These are phyloP conservation scores for Magnolia kwangsiensis DNA, from an alignment of 164 flowering plant species.

Conservation along the genomic window DNA sequence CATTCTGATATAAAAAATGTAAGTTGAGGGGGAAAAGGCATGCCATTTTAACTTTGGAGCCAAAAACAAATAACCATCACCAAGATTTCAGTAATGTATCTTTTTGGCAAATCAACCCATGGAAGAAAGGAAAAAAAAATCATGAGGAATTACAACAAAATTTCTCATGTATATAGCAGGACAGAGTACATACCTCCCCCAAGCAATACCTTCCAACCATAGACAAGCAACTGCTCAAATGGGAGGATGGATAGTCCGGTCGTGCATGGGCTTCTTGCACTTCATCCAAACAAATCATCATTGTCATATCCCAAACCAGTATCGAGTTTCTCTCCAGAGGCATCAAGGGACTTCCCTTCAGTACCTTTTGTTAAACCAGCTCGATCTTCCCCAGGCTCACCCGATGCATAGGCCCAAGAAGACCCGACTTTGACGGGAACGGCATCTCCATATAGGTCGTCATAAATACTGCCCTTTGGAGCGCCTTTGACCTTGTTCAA, in stretches of 20 bases:
- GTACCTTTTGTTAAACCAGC: conserved; percentile 23
- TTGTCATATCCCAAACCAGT: conserved; percentile 31
- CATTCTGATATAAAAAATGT: neutral
- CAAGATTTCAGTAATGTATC: neutral
- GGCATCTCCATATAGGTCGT: conserved; percentile 86
- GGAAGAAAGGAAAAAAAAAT: neutral
- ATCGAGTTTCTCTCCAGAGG: conserved; percentile 23
- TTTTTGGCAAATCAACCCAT: neutral
- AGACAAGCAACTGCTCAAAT: neutral
- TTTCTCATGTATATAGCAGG: conserved; percentile 2
- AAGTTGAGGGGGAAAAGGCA: neutral
- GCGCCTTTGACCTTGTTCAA: conserved; percentile 72
- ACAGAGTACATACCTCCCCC: neutral
- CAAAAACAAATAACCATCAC: neutral
- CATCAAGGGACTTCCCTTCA: conserved; percentile 25
- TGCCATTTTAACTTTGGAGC: neutral
- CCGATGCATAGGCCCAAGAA: conserved; percentile 75
- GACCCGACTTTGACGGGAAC: conserved; percentile 67
- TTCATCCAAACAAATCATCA: conserved; percentile 74
- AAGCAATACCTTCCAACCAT: conserved; percentile 1
- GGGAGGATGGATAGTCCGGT: neutral
- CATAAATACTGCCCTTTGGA: conserved; percentile 71
- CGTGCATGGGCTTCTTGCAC: neutral
- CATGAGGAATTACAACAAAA: conserved; percentile 10
- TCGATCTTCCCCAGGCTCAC: conserved; percentile 23